Percentiles rank a stretch among this genome's conserved stretches.
phyloP scores from a whole-genome alignment of 495 filamentous ascomycete genomes.

The Sordaria brevicollis region DNA sequence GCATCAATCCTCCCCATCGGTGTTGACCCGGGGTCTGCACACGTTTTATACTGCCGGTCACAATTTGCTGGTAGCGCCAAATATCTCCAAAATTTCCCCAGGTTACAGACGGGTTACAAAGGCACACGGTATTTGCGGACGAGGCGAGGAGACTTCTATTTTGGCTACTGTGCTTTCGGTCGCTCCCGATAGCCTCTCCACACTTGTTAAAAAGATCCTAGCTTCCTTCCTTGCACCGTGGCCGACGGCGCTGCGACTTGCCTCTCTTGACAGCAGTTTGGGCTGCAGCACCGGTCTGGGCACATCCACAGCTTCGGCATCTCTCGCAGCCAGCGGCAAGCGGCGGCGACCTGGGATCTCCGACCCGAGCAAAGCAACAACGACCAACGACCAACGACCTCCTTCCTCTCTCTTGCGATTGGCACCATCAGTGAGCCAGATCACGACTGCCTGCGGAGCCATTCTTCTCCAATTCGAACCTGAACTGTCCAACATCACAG shows the following conservation, averaged over 20 bases:
- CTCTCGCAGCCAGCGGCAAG: background rate
- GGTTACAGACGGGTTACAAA: background rate
- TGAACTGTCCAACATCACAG: too few relatives aligned
- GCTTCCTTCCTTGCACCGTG: background rate
- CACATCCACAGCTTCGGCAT: background rate
- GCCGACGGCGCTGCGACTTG: too few relatives aligned
- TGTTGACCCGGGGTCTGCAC: background rate
- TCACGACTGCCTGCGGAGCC: background rate
- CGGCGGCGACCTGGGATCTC: background rate
- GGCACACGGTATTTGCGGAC: background rate
- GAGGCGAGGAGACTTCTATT: background rate
- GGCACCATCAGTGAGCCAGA: background rate
- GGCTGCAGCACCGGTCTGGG: background rate
- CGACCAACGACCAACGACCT: too few relatives aligned
- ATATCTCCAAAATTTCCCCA: background rate
- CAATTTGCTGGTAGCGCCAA: background rate
- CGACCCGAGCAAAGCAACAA: background rate
- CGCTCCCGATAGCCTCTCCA: background rate
- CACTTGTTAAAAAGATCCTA: background rate
- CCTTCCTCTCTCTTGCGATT: background rate
- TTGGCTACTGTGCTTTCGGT: background rate
- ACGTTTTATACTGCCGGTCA: background rate
- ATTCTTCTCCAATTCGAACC: background rate
- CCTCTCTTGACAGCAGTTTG: background rate
- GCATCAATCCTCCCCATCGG: background rate